phyloP scores from a whole-genome alignment of 257 asterid genomes.

The Nemophila menziesii region DNA sequence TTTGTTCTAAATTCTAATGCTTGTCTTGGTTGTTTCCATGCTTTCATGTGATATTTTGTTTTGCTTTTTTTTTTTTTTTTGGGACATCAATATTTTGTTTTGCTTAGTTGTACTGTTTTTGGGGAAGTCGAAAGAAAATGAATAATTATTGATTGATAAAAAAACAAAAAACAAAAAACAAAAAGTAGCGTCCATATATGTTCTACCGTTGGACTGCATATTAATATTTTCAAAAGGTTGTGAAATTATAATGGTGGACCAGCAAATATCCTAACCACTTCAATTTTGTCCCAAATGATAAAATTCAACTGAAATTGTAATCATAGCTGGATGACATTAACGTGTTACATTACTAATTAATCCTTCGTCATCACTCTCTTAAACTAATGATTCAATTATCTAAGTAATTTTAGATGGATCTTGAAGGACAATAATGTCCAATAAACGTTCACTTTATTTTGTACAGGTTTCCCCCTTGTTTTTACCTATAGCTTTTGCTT shows the following conservation, averaged over 20 bases:
- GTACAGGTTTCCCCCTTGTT: conserved; percentile 55
- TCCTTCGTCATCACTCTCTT: conserved; percentile 12
- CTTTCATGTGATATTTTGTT: no score
- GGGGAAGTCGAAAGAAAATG: no score
- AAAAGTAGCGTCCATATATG: no score
- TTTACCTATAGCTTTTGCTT: conserved; percentile 33
- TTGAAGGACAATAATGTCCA: conserved; percentile 24
- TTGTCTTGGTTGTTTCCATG: no score
- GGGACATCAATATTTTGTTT: no score
- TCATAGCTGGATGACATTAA: conserved; percentile 11
- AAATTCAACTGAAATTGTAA: conserved; percentile 25
- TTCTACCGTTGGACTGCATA: no score
- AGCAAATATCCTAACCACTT: conserved; percentile 19
- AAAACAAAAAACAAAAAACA: no score
- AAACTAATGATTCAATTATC: conserved; percentile 5
- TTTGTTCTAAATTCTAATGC: no score
- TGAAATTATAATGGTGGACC: conserved; percentile 33
- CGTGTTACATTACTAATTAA: conserved; percentile 16
- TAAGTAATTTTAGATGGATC: neutral
- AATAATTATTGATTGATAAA: no score
- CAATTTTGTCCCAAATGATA: conserved; percentile 19
- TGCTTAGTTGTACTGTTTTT: no score
- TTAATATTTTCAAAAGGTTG: no score
- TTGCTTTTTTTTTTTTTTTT: no score
- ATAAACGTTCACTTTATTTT: conserved; percentile 48